Percentiles rank a stretch among this genome's conserved stretches.
Conservation (phyloP, 2,329 filamentous ascomycete species). For the Ceratocystis albifundus region DNA sequence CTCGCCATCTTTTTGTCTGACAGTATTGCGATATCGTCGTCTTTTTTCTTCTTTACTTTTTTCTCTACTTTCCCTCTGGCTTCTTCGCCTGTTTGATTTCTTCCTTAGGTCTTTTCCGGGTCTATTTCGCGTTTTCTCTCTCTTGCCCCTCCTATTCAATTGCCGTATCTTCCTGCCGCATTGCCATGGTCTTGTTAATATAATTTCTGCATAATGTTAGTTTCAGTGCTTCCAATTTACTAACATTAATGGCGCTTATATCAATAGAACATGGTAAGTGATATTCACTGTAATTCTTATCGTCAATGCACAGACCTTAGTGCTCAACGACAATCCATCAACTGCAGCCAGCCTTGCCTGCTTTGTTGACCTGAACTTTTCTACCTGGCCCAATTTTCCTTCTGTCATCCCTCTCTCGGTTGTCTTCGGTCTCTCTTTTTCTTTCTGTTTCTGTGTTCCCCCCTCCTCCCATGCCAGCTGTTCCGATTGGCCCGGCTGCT, state of each 20-base stretch:
- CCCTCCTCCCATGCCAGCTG: neutral
- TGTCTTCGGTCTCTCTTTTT: slow-evolving; percentile 1
- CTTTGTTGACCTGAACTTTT: neutral
- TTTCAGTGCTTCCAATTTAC: neutral
- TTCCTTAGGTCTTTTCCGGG: neutral
- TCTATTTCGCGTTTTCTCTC: neutral
- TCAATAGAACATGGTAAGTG: neutral
- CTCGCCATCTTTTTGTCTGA: neutral
- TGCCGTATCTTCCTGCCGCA: neutral
- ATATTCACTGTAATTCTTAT: neutral
- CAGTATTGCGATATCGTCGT: neutral
- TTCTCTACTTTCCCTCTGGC: neutral
- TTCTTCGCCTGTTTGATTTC: neutral
- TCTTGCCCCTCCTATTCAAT: neutral
- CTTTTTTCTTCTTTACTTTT: too few species aligned
- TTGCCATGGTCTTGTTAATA: neutral
- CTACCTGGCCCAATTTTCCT: neutral
- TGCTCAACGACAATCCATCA: neutral
- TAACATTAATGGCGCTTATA: neutral
- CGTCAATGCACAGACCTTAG: neutral
- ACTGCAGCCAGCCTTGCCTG: neutral
- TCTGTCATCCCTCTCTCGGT: neutral
- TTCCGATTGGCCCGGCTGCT: slow-evolving; percentile 3
- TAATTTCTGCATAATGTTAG: neutral
- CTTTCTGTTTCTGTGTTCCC: neutral